phyloP scores from a whole-genome alignment of 176 grass and related monocot species.

The Tillandsia fasciculata region DNA sequence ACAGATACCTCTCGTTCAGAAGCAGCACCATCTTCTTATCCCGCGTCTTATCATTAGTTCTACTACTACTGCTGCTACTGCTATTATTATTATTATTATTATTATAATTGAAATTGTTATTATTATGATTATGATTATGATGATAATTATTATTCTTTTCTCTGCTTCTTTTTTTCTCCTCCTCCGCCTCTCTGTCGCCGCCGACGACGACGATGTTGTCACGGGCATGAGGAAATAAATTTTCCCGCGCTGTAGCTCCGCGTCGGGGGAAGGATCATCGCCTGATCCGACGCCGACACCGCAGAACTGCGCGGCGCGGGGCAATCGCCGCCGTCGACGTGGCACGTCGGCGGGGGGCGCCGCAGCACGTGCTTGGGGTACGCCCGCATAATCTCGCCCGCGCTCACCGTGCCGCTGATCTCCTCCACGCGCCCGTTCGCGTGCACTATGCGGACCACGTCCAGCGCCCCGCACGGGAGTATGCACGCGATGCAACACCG shows the following conservation, averaged over 20 bases:
- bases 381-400: constrained; percentile 83
- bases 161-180: constrained; percentile 41
- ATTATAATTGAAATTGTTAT: no score
- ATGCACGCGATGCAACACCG: constrained; percentile 99
- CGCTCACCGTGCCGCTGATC: constrained; percentile 67
- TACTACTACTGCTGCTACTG: no score
- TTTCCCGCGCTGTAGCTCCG: constrained; percentile 85
- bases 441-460: constrained; percentile 96
- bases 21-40: constrained; percentile 77
- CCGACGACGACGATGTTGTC: constrained; percentile 25
- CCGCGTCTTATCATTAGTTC: constrained; percentile 30
- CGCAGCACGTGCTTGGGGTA: constrained; percentile 86
- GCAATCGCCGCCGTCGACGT: constrained; percentile 27
- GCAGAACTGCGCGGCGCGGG: constrained; percentile 18
- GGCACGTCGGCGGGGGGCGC: constrained; percentile 48
- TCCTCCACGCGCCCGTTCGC: constrained; percentile 86
- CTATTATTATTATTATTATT: no score
- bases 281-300: neutral
- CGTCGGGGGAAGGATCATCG: constrained; percentile 65
- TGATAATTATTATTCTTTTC: neutral
- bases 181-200: constrained; percentile 29
- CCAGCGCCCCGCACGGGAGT: constrained; percentile 90
- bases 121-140: no score
- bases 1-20: constrained; percentile 77
- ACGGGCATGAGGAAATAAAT: constrained; percentile 93